A percentile compares a stretch with the other conserved stretches of the same genome.
Conservation (phyloP, 345 rosid species). For the Eutrema yunnanense region DNA sequence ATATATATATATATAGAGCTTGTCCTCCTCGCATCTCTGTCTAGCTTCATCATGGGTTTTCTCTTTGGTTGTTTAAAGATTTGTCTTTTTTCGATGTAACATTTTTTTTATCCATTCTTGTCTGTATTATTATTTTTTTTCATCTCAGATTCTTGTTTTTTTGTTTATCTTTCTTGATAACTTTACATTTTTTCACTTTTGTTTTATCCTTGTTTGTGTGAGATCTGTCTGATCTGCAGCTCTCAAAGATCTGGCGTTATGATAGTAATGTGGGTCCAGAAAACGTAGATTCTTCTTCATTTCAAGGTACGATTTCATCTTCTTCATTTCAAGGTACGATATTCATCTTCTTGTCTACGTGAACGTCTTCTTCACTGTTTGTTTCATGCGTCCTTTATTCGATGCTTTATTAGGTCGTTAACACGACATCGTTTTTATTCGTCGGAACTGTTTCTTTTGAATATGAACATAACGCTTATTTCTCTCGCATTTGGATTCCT, state of each 20-base stretch:
- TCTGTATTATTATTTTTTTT: not conserved
- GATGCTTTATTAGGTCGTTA: not conserved
- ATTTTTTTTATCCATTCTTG: not conserved
- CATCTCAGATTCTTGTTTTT: not conserved
- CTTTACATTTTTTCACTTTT: not conserved
- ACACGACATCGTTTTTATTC: constrained; percentile 4
- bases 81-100: not conserved
- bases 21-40: no score
- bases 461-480: not conserved
- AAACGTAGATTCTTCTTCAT: constrained; percentile 37
- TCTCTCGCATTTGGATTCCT: not conserved
- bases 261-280: constrained; percentile 42
- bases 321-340: constrained; percentile 33
- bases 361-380: not conserved
- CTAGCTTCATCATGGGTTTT: constrained; percentile 5
- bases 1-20: not conserved
- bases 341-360: constrained; percentile 15
- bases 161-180: not conserved
- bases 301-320: constrained; percentile 22
- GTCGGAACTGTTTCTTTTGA: not conserved
- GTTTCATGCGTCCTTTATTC: constrained; percentile 9
- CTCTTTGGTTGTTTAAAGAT: not conserved
- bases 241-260: constrained; percentile 32
- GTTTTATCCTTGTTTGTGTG: not conserved
- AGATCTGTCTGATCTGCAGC: constrained; percentile 10